Base-by-base conservation (phyloP, 495 filamentous ascomycete genomes). In the Trichoderma parareesei region DNA sequence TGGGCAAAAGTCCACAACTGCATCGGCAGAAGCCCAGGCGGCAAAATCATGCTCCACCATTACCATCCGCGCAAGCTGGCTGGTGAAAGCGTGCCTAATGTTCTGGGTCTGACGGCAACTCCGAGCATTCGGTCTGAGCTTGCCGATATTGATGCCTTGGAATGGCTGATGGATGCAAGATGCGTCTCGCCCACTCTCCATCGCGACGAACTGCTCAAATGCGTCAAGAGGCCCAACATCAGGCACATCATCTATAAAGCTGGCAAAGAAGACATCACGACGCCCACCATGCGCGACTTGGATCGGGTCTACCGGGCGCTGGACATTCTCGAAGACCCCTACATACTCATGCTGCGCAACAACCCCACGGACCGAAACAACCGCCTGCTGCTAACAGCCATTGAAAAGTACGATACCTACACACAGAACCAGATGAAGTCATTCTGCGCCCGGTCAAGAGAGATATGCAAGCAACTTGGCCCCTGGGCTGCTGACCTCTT, bases 91-190 rank as follows among this genome's bases (percentile, higher is more conserved):
- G 77, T 90, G 9, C 93, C 94, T 0, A 76, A 78, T 13, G 92
- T 97, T 62, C 76, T 97, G 9, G 93, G 93, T 5, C 81, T 98
- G 3, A 92, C 90, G 20, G 93, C 93, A 0, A 95, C 90, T 69
- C 93, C 93, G 0, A 79, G 93, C 10, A 84, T 90, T 65, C 82
- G 79, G 72, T 77, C 81, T 65, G 78, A 81, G 38, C 71, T 79
- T 6, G 67, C 71, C 0, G 79, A 78, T 43, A 73, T 93, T 16
- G 72, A 78, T 38, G 71, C 68, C 10, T 85, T 98, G 27, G 93
- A 98, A 71, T 61, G 78, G 33, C 96, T 90, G 67, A 74, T 98
- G 20, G 82, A 94, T 69, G 84, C 92, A 1, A 76, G 88, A 10
- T 87, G 88, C 65, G 86, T 78, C 60, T 89, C 88, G 1, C 93